Conservation (phyloP, 140 eudicot genomes). For the Flaveria floridana region DNA sequence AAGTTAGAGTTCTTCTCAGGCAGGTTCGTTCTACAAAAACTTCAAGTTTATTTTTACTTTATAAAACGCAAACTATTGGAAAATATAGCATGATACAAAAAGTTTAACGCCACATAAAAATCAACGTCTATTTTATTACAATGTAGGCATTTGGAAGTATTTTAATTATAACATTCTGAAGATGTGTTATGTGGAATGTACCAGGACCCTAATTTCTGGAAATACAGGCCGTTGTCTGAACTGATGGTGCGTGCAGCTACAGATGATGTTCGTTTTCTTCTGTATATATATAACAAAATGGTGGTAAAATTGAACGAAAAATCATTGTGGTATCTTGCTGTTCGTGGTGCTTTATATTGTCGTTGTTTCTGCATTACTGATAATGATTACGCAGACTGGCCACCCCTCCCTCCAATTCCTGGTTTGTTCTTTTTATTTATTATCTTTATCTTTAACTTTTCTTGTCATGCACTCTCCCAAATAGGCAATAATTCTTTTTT, state of each 20-base stretch:
- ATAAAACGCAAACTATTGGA: not conserved
- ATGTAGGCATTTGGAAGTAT: conserved; percentile 9
- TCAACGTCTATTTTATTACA: not conserved
- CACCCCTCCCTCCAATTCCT: conserved; percentile 78
- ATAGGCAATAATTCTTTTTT: not conserved
- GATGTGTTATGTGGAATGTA: conserved; percentile 26
- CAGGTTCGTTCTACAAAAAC: conserved; percentile 54
- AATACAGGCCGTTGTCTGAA: conserved; percentile 86
- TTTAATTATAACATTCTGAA: conserved; percentile 14
- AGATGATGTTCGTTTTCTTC: conserved; percentile 97
- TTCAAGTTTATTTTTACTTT: not conserved
- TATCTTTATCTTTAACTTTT: not conserved
- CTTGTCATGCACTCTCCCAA: not conserved
- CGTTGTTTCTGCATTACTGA: conserved; percentile 81
- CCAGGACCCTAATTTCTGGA: conserved; percentile 95
- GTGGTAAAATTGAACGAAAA: conserved; percentile 64
- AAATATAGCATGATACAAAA: conserved; percentile 7
- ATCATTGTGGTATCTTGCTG: conserved; percentile 87
- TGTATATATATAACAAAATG: conserved; percentile 73
- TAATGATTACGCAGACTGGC: conserved; percentile 74
- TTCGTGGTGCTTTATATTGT: conserved; percentile 88
- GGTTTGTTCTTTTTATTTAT: conserved; percentile 41
- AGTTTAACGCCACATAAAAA: not conserved
- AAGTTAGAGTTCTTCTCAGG: conserved; percentile 85
- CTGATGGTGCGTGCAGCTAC: conserved; percentile 94